A percentile compares a stretch with the other conserved stretches of the same genome.
Conservation (phyloP, 495 filamentous ascomycete genomes). For the Penicillium salamii region DNA sequence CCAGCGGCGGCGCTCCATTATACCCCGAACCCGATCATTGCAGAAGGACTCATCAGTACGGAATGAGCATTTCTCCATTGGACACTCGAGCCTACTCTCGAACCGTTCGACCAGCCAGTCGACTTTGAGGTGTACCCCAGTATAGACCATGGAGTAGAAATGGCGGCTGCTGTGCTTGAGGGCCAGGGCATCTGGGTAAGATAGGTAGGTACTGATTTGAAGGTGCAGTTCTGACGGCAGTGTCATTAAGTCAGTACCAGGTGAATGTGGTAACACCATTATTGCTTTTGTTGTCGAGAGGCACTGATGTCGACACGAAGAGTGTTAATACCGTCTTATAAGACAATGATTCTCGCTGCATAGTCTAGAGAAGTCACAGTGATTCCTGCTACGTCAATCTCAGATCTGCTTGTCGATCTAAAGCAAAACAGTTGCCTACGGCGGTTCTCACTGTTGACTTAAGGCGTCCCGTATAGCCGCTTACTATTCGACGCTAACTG, state of each 20-base stretch:
- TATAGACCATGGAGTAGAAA: conserved; percentile 63
- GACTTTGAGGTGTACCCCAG: conserved; percentile 62
- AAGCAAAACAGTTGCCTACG: background rate
- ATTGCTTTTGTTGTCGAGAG: too few relatives aligned
- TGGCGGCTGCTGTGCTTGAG: conserved; percentile 63
- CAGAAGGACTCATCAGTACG: conserved; percentile 45
- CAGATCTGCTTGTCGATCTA: too few relatives aligned
- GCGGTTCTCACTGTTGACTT: background rate
- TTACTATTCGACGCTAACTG: background rate
- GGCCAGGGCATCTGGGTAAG: conserved; percentile 69
- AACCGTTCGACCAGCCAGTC: conserved; percentile 64
- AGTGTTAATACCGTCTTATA: too few relatives aligned
- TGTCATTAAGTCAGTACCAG: conserved; percentile 22
- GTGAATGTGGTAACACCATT: background rate
- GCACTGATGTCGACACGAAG: too few relatives aligned
- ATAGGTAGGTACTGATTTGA: conserved; percentile 75
- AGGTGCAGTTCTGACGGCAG: conserved; percentile 67
- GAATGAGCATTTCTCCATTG: conserved; percentile 48
- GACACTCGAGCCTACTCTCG: conserved; percentile 43
- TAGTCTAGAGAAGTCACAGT: too few relatives aligned
- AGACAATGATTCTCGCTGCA: too few relatives aligned
- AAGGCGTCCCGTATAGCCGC: background rate
- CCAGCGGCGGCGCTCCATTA: conserved; percentile 42
- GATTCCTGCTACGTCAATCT: too few relatives aligned
- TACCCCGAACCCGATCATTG: conserved; percentile 35